Conservation (phyloP, 1,284 basidiomycete species). For the Fomes fomentarius region DNA sequence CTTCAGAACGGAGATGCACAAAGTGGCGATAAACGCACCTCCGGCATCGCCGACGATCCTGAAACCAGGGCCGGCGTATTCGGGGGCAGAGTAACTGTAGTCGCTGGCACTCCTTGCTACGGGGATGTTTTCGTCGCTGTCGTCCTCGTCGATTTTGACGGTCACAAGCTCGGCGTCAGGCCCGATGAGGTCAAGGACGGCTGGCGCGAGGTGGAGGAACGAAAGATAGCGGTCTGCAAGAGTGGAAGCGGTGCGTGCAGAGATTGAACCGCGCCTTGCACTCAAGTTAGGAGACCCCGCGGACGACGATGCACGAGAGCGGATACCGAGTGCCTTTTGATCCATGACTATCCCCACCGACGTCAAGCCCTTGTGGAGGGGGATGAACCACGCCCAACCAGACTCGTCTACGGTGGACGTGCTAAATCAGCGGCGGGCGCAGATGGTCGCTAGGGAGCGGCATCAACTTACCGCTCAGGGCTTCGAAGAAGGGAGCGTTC, state of each 20-base stretch:
- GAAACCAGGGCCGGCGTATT: constrained; percentile 61
- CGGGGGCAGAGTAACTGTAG: constrained; percentile 70
- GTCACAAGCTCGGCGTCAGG: constrained; percentile 44
- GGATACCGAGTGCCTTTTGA: constrained; percentile 45
- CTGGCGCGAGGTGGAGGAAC: constrained; percentile 48
- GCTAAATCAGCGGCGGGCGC: constrained; percentile 8
- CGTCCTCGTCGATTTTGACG: constrained; percentile 34
- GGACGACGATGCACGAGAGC: constrained; percentile 33
- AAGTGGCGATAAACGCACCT: constrained; percentile 51
- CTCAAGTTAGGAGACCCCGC: constrained; percentile 20
- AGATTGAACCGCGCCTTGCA: constrained; percentile 23
- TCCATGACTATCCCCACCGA: constrained; percentile 77
- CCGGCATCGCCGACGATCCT: constrained; percentile 76
- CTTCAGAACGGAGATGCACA: no score
- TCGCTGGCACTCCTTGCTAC: constrained; percentile 55
- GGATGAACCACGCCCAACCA: constrained; percentile 82
- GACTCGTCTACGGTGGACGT: constrained; percentile 61
- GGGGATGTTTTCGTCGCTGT: constrained; percentile 22
- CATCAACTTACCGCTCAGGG: constrained; percentile 55
- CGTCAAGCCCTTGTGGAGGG: constrained; percentile 66
- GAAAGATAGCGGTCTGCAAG: constrained; percentile 45
- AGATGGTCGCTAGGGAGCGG: neutral
- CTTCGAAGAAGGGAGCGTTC: constrained; percentile 67
- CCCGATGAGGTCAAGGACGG: constrained; percentile 53
- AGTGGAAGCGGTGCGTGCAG: constrained; percentile 27